Evolutionary conservation across 1,139 yeast species (phyloP), one percentile per base, ranked within the genome.

Genomic region (Magnusiomyces tetraspermus): DNA sequence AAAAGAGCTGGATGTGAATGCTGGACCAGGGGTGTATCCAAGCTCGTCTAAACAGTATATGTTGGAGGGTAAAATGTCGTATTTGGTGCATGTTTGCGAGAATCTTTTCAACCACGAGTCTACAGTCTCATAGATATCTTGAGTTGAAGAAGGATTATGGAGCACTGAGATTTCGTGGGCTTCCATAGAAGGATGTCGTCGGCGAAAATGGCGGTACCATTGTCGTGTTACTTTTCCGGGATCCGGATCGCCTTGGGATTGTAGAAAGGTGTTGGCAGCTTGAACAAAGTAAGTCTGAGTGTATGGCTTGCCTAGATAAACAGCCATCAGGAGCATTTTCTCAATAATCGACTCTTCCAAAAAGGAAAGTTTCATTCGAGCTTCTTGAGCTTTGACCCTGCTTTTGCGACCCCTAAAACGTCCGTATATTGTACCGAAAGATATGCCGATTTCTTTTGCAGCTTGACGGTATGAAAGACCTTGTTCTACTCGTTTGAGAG

Each of bases 341-440:
- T 53, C 55, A 40, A 53, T 53, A 17, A 53, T 49, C 3, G 55
- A 49, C 42, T 53, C 55, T 36, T 53, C 55, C 2, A 53, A 33
- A 24, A 53, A 53, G 26, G 55, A 51, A 2, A 53, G 55, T 41
- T 53, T 53, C 55, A 53, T 53, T 26, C 55, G 46, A 26, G 51
- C 55, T 36, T 53, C 55, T 24, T 53, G 55, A 17, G 55, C 55
- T 11, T 53, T 30, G 11, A 53, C 50, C 1, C 55, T 41, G 45
- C 53, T 51, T 28, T 53, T 53, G n/a, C 55, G 46, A n/a, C 55
- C 55, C 5, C 55, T 37, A 19, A 53, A 53, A 19, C 55, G 55
- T 8, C 55, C 55, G 37, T 53, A 53, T n/a, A 53, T 50, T 24
- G 55, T 53, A 23, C 55, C 55, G 36, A 53, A 53, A 26, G 55